Evolutionary conservation across 2,329 filamentous ascomycete species (phyloP).

Genomic region (Phyllosticta ampelicida): DNA sequence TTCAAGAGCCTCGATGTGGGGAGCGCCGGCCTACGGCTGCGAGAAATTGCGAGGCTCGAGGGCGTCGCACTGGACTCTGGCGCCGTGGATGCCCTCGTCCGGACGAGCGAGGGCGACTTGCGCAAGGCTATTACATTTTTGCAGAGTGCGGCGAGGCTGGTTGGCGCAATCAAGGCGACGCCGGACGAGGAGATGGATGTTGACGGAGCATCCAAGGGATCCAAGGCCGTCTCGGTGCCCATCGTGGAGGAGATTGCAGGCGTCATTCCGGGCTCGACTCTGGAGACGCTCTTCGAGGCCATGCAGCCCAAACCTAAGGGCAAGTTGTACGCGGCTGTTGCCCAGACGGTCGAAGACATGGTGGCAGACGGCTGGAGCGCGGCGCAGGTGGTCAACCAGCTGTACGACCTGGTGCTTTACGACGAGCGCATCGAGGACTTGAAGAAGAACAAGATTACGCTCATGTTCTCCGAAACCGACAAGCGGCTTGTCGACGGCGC

Average conservation of each 20-base stretch:
- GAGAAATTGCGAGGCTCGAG: slow-evolving; percentile 73
- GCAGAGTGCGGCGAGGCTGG: slow-evolving; percentile 84
- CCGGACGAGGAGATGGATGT: slow-evolving; percentile 34
- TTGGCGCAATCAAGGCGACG: slow-evolving; percentile 48
- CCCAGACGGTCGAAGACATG: slow-evolving; percentile 75
- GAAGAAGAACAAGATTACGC: slow-evolving; percentile 83
- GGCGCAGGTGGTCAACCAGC: slow-evolving; percentile 70
- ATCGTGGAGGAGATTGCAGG: slow-evolving; percentile 93
- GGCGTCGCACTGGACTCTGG: slow-evolving; percentile 65
- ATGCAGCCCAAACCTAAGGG: slow-evolving; percentile 48
- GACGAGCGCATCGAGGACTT: slow-evolving; percentile 74
- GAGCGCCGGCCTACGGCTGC: slow-evolving; percentile 68
- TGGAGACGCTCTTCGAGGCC: slow-evolving; percentile 59
- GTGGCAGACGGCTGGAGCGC: slow-evolving; percentile 97
- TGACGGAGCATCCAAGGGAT: slow-evolving; percentile 20
- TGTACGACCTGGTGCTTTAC: slow-evolving; percentile 73
- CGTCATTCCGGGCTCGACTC: slow-evolving; percentile 68
- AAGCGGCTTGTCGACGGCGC: slow-evolving; percentile 90
- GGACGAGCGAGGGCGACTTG: slow-evolving; percentile 85
- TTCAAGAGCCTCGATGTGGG: slow-evolving; percentile 92
- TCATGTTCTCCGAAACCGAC: slow-evolving; percentile 86
- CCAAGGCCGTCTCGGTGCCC: slow-evolving; percentile 56
- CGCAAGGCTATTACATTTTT: slow-evolving; percentile 93
- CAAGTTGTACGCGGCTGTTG: slow-evolving; percentile 60
- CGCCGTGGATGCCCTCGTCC: slow-evolving; percentile 72